phyloP scores from a whole-genome alignment of 2,329 filamentous ascomycete species.

The Calonectria pseudoturangicola region DNA sequence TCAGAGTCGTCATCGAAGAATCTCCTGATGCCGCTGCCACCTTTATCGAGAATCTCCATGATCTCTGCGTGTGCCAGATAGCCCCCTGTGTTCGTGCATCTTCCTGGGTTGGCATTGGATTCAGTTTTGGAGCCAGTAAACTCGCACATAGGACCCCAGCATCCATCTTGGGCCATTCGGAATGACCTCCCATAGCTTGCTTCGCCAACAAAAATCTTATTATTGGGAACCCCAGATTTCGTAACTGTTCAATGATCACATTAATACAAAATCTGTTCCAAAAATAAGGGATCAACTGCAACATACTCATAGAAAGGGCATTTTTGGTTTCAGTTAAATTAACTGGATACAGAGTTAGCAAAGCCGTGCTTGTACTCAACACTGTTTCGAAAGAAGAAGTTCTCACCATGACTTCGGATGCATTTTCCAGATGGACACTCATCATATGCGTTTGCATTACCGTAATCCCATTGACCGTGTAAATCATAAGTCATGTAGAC shows the following conservation, averaged over 20 bases:
- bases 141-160: constrained; percentile 32
- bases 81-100: constrained; percentile 31
- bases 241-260: constrained; percentile 37
- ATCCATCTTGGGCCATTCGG: constrained; percentile 51
- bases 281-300: neutral
- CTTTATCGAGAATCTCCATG: constrained; percentile 6
- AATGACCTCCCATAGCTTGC: constrained; percentile 55
- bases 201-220: constrained; percentile 42
- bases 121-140: constrained; percentile 32
- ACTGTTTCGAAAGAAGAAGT: neutral
- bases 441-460: constrained; percentile 50
- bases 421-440: constrained; percentile 58
- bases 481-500: constrained; percentile 62
- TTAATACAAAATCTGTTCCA: neutral
- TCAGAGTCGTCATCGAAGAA: neutral
- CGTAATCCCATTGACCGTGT: constrained; percentile 53
- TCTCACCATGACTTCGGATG: constrained; percentile 48
- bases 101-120: constrained; percentile 18
- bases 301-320: constrained; percentile 55
- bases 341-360: constrained; percentile 39
- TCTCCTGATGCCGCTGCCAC: neutral
- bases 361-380: no score
- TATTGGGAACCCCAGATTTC: constrained; percentile 39
- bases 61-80: constrained; percentile 38
- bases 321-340: constrained; percentile 61